Evolutionary conservation across 371 early-diverging fungal genomes (phyloP).

Genomic region (Dinochytrium kinnereticum): DNA sequence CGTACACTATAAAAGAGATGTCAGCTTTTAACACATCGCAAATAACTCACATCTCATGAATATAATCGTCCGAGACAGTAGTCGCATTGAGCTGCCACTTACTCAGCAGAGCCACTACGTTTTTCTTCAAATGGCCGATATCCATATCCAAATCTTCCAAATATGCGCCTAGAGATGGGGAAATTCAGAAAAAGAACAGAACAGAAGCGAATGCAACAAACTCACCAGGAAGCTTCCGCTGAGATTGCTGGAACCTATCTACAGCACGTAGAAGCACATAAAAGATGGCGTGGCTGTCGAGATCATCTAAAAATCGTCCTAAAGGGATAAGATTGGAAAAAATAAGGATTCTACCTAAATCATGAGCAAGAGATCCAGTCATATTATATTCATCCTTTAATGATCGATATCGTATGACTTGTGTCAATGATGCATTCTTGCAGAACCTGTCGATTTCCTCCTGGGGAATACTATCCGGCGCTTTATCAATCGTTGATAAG

Average conservation of each 20-base stretch:
- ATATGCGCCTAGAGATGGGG: constrained; percentile 29
- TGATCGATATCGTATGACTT: constrained; percentile 68
- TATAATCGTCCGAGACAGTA: constrained; percentile 43
- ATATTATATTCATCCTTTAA: constrained; percentile 62
- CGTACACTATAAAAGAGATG: constrained; percentile 62
- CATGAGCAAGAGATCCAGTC: constrained; percentile 57
- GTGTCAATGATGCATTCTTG: constrained; percentile 76
- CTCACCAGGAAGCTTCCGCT: constrained; percentile 56
- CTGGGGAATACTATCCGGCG: constrained; percentile 62
- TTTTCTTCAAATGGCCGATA: constrained; percentile 42
- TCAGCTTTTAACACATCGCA: neutral
- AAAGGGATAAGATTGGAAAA: neutral
- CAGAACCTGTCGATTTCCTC: constrained; percentile 81
- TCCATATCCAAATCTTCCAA: constrained; percentile 44
- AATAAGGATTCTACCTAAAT: neutral
- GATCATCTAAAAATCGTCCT: constrained; percentile 65
- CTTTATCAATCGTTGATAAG: constrained; percentile 54
- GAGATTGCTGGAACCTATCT: constrained; percentile 65
- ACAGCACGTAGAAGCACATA: constrained; percentile 79
- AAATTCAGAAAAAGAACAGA: neutral
- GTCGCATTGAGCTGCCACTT: constrained; percentile 23
- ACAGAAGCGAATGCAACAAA: neutral
- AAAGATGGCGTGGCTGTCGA: constrained; percentile 61
- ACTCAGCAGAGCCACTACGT: constrained; percentile 15
- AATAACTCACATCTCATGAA: constrained; percentile 55